Evolutionary conservation across 2,329 filamentous ascomycete genomes (phyloP), one percentile per base, ranked within the genome.

Genomic region (Colletotrichum costaricense): DNA sequence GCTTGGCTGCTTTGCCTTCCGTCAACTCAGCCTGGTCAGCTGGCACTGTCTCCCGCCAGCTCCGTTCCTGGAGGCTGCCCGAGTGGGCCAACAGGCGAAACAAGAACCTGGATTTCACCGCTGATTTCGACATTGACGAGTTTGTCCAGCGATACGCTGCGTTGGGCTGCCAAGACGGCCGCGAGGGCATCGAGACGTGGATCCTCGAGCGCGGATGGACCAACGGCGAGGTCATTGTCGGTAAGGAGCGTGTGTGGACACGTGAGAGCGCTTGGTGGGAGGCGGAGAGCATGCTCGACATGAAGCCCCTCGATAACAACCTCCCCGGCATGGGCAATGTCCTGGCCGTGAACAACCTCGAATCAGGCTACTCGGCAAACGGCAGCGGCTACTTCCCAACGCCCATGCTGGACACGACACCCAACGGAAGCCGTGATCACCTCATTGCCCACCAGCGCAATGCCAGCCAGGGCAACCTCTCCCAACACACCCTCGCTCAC

Each of bases 51-150:
- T 99, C 97, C 2, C 93, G 95, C 71, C 97, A 99, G 82, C 89
- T 99, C 22, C 94, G 97, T 22, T 91, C 95, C 3, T 99, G 97
- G 96, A 91, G 97, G 78, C 87, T 99, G 19, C 93, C 97, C 0
- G 97, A 99, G 82, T 99, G 97, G 97, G 94, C 95, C 1, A 99
- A 98, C 80, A 92, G 96, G 69, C 91, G 97, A 63, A 97, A 95
- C 81, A 95, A 94, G 81, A 92, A 93, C 78, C 90, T 98, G 2
- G 97, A 99, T 80, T 99, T 97, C 82, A 99, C 97, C 0, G 95
- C 95, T 1, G 97, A 99, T 79, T 99, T 98, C 77, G 97, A 99
- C 78, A 86, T 95, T 5, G 94, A 98, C 19, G 97, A 99, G 81
- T 98, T 99, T 78, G 90, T 92, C 24, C 91, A 93, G 77, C 92